These are phyloP conservation scores for Panaeolus cyanescens DNA, from an alignment of 768 basidiomycete genomes.

Conservation along the genomic window DNA sequence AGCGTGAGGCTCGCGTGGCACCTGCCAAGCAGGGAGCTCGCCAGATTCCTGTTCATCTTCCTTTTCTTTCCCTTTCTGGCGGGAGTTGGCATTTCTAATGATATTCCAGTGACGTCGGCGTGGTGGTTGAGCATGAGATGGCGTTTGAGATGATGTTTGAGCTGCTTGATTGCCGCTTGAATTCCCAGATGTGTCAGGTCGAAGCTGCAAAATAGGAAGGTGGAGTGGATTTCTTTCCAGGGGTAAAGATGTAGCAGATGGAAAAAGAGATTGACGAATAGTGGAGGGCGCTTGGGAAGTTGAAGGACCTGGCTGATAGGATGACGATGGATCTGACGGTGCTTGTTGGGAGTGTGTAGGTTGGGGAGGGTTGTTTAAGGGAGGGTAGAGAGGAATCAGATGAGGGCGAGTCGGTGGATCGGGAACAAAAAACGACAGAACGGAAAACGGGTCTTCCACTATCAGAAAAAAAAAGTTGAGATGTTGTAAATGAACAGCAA, in stretches of 20 bases:
- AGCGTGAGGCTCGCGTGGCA: constrained; percentile 52
- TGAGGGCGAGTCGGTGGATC: constrained; percentile 57
- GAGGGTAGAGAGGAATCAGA: constrained; percentile 58
- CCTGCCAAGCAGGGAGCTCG: constrained; percentile 44
- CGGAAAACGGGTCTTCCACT: constrained; percentile 82
- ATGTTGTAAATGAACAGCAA: constrained; percentile 1
- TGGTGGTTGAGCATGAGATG: constrained; percentile 16
- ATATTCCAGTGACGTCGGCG: constrained; percentile 66
- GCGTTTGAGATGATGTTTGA: neutral
- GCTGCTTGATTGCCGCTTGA: constrained; percentile 4
- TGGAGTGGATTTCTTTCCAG: constrained; percentile 20
- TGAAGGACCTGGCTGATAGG: constrained; percentile 8
- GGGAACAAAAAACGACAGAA: constrained; percentile 63
- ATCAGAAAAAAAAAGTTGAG: constrained; percentile 9
- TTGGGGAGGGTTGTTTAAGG: constrained; percentile 27
- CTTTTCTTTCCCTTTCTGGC: constrained; percentile 51
- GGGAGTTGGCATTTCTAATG: constrained; percentile 47
- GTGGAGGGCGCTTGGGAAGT: constrained; percentile 22
- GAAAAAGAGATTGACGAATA: constrained; percentile 19
- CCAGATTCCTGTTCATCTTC: constrained; percentile 42
- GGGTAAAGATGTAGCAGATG: constrained; percentile 26
- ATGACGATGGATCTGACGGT: constrained; percentile 11
- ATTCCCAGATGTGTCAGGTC: constrained; percentile 11
- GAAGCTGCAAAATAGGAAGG: constrained; percentile 10
- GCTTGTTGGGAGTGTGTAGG: constrained; percentile 7